Percentiles rank a stretch among this genome's conserved stretches.
These are phyloP conservation scores for Astrephomene gubernaculifera DNA, from an alignment of 139 green algal species.

Conservation along the genomic window DNA sequence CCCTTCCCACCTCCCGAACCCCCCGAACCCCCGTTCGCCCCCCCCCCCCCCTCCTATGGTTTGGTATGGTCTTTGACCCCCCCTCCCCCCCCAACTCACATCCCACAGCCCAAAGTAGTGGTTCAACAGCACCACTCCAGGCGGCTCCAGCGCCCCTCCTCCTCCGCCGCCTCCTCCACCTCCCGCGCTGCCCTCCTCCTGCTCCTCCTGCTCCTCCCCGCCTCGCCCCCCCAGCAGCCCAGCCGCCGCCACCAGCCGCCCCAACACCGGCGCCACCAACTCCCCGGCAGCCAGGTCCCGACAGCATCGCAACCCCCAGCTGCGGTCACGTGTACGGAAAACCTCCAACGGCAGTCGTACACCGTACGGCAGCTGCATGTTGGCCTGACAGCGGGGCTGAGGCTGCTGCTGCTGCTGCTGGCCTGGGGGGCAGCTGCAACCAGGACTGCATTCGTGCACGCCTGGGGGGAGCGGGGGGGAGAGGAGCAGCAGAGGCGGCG, in stretches of 20 bases:
- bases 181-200: not conserved
- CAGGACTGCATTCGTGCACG: slow-evolving; percentile 12
- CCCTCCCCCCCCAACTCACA: slow-evolving; percentile 11
- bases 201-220: not conserved
- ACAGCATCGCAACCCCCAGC: slow-evolving; percentile 11
- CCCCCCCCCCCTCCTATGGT: no score
- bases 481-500: not conserved
- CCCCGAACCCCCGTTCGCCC: no score
- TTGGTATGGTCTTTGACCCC: no score
- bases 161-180: not conserved
- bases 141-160: not conserved
- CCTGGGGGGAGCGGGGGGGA: not conserved
- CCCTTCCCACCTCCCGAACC: no score
- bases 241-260: not conserved
- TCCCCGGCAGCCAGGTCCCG: not conserved
- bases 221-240: no score
- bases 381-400: not conserved
- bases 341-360: slow-evolving; percentile 3
- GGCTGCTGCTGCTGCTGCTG: no score
- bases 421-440: not conserved
- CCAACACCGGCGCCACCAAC: slow-evolving; percentile 22
- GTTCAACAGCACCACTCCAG: slow-evolving; percentile 12
- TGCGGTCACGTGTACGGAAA: slow-evolving; percentile 5
- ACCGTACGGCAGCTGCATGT: slow-evolving; percentile 16
- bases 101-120: slow-evolving; percentile 24